Evolutionary conservation across 805 yeast genomes (phyloP).

Genomic region (Starmerella ratchasimensis): DNA sequence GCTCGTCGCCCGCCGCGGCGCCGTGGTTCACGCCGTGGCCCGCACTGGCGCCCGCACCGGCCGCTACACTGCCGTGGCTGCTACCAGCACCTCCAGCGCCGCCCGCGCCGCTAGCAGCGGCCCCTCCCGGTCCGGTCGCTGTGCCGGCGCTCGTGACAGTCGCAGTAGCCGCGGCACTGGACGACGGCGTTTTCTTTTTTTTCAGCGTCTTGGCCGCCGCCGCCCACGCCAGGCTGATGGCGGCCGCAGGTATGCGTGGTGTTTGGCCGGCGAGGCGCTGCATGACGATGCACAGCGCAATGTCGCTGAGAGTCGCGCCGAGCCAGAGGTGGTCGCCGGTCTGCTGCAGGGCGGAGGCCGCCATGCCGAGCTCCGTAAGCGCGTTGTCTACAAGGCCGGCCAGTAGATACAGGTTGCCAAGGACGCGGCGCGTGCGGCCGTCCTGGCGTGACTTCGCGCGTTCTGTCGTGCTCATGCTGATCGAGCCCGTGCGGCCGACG

Average conservation of each 20-base stretch:
- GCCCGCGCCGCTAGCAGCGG: no score
- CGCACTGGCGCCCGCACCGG: not conserved
- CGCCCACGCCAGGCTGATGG: slow-evolving; percentile 17
- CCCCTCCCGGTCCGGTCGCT: no score
- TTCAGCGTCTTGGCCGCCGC: slow-evolving; percentile 6
- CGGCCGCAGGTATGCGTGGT: slow-evolving; percentile 27
- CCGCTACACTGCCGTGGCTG: not conserved
- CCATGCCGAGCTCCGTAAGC: slow-evolving; percentile 57
- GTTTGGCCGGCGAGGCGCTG: slow-evolving; percentile 41
- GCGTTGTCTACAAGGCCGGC: slow-evolving; percentile 73
- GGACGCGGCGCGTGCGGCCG: slow-evolving; percentile 62
- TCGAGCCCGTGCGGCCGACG: slow-evolving; percentile 23
- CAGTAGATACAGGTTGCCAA: slow-evolving; percentile 63
- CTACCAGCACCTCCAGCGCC: not conserved
- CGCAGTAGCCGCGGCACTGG: not conserved
- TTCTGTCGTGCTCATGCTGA: slow-evolving; percentile 26
- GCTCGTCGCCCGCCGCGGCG: not conserved
- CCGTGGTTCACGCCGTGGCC: no score
- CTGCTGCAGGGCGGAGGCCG: slow-evolving; percentile 43
- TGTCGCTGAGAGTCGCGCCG: slow-evolving; percentile 73
- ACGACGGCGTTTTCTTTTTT: not conserved
- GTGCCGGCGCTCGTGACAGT: not conserved
- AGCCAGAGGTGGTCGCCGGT: slow-evolving; percentile 75
- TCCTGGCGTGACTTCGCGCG: slow-evolving; percentile 36
- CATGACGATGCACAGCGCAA: slow-evolving; percentile 52